Conservation (phyloP, 164 flowering plant species). For the Liriodendron chinense region DNA sequence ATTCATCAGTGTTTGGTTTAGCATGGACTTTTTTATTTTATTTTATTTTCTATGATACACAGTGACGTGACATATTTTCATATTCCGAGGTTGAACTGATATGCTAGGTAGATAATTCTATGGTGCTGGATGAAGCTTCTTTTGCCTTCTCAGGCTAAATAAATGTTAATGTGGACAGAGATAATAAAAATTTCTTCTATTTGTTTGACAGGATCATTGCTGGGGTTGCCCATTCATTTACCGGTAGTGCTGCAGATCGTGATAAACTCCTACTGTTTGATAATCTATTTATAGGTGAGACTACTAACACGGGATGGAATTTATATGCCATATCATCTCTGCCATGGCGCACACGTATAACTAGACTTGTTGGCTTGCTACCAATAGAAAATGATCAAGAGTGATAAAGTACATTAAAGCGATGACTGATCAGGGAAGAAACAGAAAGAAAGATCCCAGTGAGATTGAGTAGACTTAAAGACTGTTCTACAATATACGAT, state of each 20-base stretch:
- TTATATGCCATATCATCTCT: not conserved
- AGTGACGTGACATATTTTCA: not conserved
- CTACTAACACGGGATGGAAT: not conserved
- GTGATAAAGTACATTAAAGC: too few species aligned
- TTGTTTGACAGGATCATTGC: conserved; percentile 48
- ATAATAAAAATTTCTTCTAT: conserved; percentile 8
- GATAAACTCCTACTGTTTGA: conserved; percentile 66
- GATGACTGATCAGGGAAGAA: too few species aligned
- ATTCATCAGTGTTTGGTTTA: too few species aligned
- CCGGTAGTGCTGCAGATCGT: conserved; percentile 80
- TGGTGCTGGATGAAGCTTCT: not conserved
- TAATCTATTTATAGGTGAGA: conserved; percentile 73
- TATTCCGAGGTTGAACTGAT: not conserved
- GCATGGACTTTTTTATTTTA: too few species aligned
- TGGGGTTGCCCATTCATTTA: conserved; percentile 95
- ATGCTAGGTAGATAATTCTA: not conserved
- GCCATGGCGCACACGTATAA: not conserved
- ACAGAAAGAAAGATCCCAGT: too few species aligned
- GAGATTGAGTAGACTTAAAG: too few species aligned
- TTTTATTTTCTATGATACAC: not conserved
- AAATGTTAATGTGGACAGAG: conserved; percentile 2
- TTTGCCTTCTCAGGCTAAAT: not conserved
- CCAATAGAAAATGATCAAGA: too few species aligned
- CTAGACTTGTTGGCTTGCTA: too few species aligned
- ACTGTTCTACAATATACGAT: too few species aligned